A percentile compares a stretch with the other conserved stretches of the same genome.
These are phyloP conservation scores for Teunomyces tritomae DNA, from an alignment of 805 yeast genomes.

Conservation along the genomic window DNA sequence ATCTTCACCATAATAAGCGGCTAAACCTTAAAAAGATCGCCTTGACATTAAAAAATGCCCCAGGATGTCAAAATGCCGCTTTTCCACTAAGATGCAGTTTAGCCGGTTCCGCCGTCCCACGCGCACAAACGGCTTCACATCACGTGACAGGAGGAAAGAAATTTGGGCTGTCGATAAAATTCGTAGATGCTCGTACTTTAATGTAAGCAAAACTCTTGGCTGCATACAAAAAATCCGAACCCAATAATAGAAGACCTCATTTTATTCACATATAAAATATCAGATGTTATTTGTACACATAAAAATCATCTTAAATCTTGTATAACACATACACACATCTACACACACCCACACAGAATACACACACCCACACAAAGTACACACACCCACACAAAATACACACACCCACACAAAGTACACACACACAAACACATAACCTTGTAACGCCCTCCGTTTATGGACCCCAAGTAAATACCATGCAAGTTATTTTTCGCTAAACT, in stretches of 20 bases:
- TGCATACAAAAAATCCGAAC: neutral
- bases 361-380: too few relatives aligned
- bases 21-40: neutral
- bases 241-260: too few relatives aligned
- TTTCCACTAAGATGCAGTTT: too few relatives aligned
- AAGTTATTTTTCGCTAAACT: conserved; percentile 2
- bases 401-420: neutral
- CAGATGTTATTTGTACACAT: neutral
- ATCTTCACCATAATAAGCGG: neutral
- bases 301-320: neutral
- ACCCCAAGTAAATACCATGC: too few relatives aligned
- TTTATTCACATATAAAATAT: neutral
- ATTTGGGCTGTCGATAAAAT: neutral
- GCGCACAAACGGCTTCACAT: neutral
- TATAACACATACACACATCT: neutral
- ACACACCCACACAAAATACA: too few relatives aligned
- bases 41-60: neutral
- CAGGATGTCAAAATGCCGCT: conserved; percentile 3
- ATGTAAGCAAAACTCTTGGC: neutral
- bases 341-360: too few relatives aligned
- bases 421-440: too few relatives aligned
- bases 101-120: neutral
- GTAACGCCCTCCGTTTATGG: too few relatives aligned
- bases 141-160: too few relatives aligned
- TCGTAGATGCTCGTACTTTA: neutral